Evolutionary conservation across 768 basidiomycete genomes (phyloP).

Genomic region (Lactarius evosmus): DNA sequence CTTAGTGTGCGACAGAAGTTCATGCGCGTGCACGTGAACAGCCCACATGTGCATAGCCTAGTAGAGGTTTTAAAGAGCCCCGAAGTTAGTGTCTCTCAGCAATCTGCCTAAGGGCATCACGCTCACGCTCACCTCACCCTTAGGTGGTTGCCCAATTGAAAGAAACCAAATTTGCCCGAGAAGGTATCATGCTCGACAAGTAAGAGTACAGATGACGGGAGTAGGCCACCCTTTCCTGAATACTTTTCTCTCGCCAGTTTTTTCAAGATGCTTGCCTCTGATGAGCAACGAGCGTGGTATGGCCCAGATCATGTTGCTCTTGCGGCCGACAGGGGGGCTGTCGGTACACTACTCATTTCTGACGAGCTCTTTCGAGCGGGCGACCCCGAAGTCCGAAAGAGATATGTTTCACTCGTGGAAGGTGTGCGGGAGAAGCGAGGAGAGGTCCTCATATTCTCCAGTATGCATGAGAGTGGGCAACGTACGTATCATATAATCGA

Average conservation of each 20-base stretch:
- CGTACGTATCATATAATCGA: conserved; percentile 52
- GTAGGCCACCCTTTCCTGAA: background rate
- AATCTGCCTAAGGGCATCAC: background rate
- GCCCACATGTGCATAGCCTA: conserved; percentile 92
- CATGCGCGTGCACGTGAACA: conserved; percentile 86
- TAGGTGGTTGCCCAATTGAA: conserved; percentile 76
- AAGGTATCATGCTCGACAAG: conserved; percentile 90
- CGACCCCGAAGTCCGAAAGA: conserved; percentile 72
- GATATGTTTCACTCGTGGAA: conserved; percentile 86
- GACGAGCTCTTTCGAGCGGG: conserved; percentile 91
- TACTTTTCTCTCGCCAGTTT: conserved; percentile 53
- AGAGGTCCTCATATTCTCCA: conserved; percentile 95
- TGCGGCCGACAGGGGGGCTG: conserved; percentile 89
- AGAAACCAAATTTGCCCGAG: conserved; percentile 94
- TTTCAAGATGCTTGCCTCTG: conserved; percentile 93
- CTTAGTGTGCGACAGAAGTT: conserved; percentile 78
- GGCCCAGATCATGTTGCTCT: conserved; percentile 91
- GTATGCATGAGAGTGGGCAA: conserved; percentile 99
- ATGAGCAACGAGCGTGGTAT: conserved; percentile 98
- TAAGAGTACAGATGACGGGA: conserved; percentile 32
- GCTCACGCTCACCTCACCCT: background rate
- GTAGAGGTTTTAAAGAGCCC: conserved; percentile 94
- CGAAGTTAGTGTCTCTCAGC: conserved; percentile 53
- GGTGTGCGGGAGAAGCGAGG: conserved; percentile 83
- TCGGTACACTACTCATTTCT: conserved; percentile 91